phyloP scores from a whole-genome alignment of 768 basidiomycete species.

The Hericium alpestre region DNA sequence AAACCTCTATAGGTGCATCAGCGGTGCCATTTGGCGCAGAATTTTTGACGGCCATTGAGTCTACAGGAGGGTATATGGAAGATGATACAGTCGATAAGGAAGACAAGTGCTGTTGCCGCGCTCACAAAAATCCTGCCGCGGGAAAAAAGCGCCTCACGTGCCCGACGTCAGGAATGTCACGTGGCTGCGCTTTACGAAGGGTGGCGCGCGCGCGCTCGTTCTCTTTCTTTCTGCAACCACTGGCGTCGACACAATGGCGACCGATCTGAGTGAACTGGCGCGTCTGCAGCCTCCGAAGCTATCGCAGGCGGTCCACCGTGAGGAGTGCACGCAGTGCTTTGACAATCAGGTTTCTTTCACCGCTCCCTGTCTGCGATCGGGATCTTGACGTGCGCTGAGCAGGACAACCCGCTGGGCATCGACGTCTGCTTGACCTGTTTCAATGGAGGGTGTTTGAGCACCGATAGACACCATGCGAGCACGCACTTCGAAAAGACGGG shows the following conservation, averaged over 20 bases:
- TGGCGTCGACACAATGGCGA: slow-evolving; percentile 26
- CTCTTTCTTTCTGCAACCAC: too few relatives aligned
- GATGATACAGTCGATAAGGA: not conserved
- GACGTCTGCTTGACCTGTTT: slow-evolving; percentile 90
- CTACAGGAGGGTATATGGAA: slow-evolving; percentile 1
- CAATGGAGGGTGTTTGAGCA: slow-evolving; percentile 77
- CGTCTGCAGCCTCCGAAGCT: slow-evolving; percentile 46
- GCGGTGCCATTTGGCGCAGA: slow-evolving; percentile 42
- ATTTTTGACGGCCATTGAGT: slow-evolving; percentile 30
- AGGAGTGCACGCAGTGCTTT: slow-evolving; percentile 97
- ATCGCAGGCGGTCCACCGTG: slow-evolving; percentile 69
- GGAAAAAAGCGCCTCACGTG: not conserved
- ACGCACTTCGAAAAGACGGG: slow-evolving; percentile 63
- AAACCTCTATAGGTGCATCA: slow-evolving; percentile 27
- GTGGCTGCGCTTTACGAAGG: not conserved
- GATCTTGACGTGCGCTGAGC: slow-evolving; percentile 2
- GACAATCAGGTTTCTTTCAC: slow-evolving; percentile 62
- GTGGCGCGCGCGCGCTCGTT: slow-evolving; percentile 24
- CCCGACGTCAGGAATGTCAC: not conserved
- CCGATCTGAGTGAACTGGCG: slow-evolving; percentile 31
- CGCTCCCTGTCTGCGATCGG: not conserved
- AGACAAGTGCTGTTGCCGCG: not conserved
- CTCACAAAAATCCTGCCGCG: not conserved
- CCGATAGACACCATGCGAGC: slow-evolving; percentile 57
- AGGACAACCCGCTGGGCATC: slow-evolving; percentile 69